phyloP scores from a whole-genome alignment of 768 basidiomycete genomes.

The Pisolithus marmoratus region DNA sequence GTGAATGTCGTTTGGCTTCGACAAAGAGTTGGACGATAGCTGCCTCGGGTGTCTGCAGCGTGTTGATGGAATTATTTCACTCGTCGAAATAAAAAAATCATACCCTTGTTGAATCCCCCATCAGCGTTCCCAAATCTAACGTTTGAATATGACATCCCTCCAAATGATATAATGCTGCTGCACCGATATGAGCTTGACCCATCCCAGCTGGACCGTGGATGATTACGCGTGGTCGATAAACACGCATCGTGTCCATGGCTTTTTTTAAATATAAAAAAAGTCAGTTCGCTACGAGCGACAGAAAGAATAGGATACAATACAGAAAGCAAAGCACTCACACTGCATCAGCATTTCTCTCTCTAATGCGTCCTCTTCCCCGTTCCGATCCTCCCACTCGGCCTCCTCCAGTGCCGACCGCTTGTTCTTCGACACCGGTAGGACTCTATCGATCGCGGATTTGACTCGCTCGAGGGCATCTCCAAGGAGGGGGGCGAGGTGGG shows the following conservation, averaged over 20 bases:
- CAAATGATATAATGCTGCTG: slow-evolving; percentile 86
- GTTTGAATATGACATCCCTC: slow-evolving; percentile 96
- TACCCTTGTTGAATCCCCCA: slow-evolving; percentile 87
- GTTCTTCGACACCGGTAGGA: slow-evolving; percentile 71
- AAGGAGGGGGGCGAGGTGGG: slow-evolving; percentile 78
- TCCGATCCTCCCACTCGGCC: slow-evolving; percentile 82
- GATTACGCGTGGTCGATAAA: slow-evolving; percentile 85
- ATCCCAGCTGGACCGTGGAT: slow-evolving; percentile 79
- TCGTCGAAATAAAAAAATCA: slow-evolving; percentile 19
- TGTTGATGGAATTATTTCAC: background rate
- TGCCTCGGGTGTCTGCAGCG: slow-evolving; percentile 74
- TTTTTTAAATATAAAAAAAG: background rate
- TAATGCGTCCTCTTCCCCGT: slow-evolving; percentile 73
- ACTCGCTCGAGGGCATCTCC: slow-evolving; percentile 61
- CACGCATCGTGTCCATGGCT: slow-evolving; percentile 90
- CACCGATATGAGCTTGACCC: slow-evolving; percentile 88
- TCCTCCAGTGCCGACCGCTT: slow-evolving; percentile 85
- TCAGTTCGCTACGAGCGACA: background rate
- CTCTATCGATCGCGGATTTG: slow-evolving; percentile 63
- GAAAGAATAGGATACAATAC: background rate
- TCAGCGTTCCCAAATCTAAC: slow-evolving; percentile 81
- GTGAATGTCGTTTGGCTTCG: slow-evolving; percentile 95
- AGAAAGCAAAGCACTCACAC: slow-evolving; percentile 40
- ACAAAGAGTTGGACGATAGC: slow-evolving; percentile 92
- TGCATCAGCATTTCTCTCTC: slow-evolving; percentile 87